Evolutionary conservation across 352 stramenopile species (phyloP).

Genomic region (Peronospora belbahrii): DNA sequence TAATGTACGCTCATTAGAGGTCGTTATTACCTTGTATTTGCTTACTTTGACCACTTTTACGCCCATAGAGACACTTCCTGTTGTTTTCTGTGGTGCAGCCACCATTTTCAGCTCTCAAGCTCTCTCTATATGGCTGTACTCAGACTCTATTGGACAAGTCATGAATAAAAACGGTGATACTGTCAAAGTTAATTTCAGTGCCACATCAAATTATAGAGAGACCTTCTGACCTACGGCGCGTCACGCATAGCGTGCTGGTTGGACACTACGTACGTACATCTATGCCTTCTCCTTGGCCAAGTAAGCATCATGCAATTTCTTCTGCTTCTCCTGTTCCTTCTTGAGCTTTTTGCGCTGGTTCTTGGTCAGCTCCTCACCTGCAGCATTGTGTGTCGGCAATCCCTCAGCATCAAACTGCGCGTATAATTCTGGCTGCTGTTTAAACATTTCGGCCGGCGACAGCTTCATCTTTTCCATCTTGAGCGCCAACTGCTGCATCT

Average conservation of each 20-base stretch:
- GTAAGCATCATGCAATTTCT: constrained; percentile 74
- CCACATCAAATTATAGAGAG: not conserved
- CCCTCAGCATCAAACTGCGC: constrained; percentile 62
- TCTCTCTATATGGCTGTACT: too few relatives aligned
- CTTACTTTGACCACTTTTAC: constrained; percentile 14
- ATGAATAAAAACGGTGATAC: not conserved
- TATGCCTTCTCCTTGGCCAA: constrained; percentile 29
- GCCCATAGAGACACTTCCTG: not conserved
- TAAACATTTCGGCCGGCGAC: constrained; percentile 77
- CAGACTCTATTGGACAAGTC: too few relatives aligned
- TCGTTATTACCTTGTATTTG: constrained; percentile 16
- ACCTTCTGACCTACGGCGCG: not conserved
- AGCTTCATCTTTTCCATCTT: constrained; percentile 92
- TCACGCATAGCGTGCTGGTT: constrained; percentile 4
- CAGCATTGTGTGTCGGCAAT: constrained; percentile 66
- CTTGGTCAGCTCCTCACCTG: constrained; percentile 61
- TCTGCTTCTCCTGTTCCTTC: constrained; percentile 86
- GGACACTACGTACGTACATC: constrained; percentile 3
- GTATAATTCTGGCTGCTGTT: constrained; percentile 58
- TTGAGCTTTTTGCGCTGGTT: constrained; percentile 82
- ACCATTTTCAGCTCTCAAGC: constrained; percentile 11
- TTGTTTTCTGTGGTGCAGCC: constrained; percentile 11
- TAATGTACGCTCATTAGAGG: constrained; percentile 33
- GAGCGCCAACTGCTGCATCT: constrained; percentile 74
- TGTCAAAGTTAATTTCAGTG: not conserved